Conservation (phyloP, 345 rosid genomes). For the Arabis hirsuta region DNA sequence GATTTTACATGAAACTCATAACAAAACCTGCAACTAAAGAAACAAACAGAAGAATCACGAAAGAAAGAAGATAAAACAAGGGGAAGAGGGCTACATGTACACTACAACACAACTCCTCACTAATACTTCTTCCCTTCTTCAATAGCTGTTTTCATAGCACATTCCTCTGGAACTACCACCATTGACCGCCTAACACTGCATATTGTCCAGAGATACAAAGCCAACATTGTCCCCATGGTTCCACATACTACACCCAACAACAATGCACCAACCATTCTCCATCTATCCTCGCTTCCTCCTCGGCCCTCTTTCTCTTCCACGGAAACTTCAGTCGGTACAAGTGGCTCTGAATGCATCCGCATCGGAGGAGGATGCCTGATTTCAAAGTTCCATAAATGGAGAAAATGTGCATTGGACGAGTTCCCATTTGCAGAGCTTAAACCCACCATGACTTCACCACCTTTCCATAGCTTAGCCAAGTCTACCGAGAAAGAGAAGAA, state of each 20-base stretch:
- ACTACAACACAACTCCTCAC: conserved; percentile 27
- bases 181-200: conserved; percentile 64
- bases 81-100: conserved; percentile 54
- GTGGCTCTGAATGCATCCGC: conserved; percentile 78
- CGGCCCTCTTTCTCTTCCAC: conserved; percentile 7
- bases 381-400: conserved; percentile 73
- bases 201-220: conserved; percentile 65
- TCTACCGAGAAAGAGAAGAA: conserved; percentile 58
- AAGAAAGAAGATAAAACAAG: not conserved
- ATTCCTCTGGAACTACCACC: conserved; percentile 71
- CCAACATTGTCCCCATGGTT: conserved; percentile 58
- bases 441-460: conserved; percentile 55
- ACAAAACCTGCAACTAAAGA: conserved; percentile 48
- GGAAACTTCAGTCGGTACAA: conserved; percentile 52
- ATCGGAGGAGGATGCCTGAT: conserved; percentile 53
- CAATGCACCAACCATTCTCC: conserved; percentile 61
- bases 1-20: conserved; percentile 47
- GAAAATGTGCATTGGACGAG: conserved; percentile 56
- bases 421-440: conserved; percentile 68
- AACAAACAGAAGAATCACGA: conserved; percentile 11
- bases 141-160: conserved; percentile 46
- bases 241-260: conserved; percentile 68
- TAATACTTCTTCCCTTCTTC: conserved; percentile 60
- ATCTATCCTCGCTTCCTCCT: conserved; percentile 47
- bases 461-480: conserved; percentile 55